Conservation (phyloP, 2,329 filamentous ascomycete species). For the Westerdykella aurantiaca region DNA sequence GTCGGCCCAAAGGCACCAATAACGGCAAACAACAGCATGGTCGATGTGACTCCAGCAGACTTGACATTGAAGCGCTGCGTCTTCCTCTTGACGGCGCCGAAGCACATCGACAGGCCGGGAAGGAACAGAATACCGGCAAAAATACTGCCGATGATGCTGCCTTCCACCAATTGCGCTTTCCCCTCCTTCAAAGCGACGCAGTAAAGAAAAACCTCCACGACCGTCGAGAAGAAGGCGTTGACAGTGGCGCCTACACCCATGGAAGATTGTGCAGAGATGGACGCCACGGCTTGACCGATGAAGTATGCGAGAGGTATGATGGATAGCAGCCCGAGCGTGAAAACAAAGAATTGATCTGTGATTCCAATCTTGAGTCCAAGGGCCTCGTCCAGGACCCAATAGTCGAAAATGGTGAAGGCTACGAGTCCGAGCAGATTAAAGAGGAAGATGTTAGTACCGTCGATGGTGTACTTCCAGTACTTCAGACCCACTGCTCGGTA, state of each 20-base stretch:
- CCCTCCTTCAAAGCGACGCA: constrained; percentile 89
- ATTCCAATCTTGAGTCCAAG: constrained; percentile 66
- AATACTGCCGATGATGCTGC: constrained; percentile 95
- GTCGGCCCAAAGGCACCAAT: constrained; percentile 95
- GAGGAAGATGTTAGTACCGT: constrained; percentile 97
- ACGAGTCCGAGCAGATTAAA: constrained; percentile 95
- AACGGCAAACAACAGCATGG: constrained; percentile 93
- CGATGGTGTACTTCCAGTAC: constrained; percentile 99
- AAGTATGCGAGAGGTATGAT: constrained; percentile 98
- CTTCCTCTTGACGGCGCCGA: constrained; percentile 94
- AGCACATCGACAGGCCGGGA: constrained; percentile 96
- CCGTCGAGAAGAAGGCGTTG: constrained; percentile 96
- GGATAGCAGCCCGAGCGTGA: constrained; percentile 75
- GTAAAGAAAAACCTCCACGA: constrained; percentile 97
- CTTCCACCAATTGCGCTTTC: constrained; percentile 88
- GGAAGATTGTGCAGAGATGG: constrained; percentile 95
- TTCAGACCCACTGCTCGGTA: constrained; percentile 90
- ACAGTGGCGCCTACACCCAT: constrained; percentile 97
- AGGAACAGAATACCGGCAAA: constrained; percentile 94
- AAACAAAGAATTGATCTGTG: constrained; percentile 80
- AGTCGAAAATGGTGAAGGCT: constrained; percentile 92
- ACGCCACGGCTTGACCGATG: constrained; percentile 95
- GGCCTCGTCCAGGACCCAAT: constrained; percentile 65
- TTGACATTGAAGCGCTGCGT: constrained; percentile 97
- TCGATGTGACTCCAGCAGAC: constrained; percentile 93